phyloP scores from a whole-genome alignment of 148 eudicot genomes.

The Dysphania ambrosioides region DNA sequence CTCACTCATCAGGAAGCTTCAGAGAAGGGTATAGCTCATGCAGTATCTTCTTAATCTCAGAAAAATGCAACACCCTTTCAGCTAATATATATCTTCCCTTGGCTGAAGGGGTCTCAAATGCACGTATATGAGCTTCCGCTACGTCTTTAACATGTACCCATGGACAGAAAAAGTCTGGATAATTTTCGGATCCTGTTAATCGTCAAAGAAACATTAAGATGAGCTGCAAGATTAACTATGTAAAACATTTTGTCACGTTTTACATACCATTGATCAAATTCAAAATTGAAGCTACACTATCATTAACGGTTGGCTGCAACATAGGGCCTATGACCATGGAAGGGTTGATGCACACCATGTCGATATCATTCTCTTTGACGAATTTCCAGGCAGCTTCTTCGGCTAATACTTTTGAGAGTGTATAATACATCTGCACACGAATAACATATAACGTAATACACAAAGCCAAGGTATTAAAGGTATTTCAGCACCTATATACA shows the following conservation, averaged over 20 bases:
- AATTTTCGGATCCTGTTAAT: conserved; percentile 38
- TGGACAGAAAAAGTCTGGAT: conserved; percentile 29
- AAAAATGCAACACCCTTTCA: conserved; percentile 47
- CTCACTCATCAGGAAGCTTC: conserved; percentile 48
- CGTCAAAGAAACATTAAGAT: neutral
- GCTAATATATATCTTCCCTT: conserved; percentile 42
- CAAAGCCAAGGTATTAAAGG: too few species aligned
- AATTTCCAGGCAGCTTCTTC: conserved; percentile 41
- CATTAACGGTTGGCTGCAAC: conserved; percentile 30
- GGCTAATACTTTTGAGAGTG: conserved; percentile 34
- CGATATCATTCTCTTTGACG: conserved; percentile 30
- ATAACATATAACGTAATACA: neutral
- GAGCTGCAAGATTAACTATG: neutral
- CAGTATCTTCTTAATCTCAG: conserved; percentile 41
- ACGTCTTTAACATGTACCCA: conserved; percentile 62
- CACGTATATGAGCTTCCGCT: conserved; percentile 54
- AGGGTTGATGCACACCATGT: conserved; percentile 31
- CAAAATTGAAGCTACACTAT: conserved; percentile 20
- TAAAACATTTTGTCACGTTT: neutral
- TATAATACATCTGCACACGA: conserved; percentile 23
- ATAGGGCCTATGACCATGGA: conserved; percentile 33
- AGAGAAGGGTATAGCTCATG: conserved; percentile 47
- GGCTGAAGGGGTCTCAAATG: conserved; percentile 53
- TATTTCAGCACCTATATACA: neutral
- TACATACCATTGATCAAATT: conserved; percentile 39